Evolutionary conservation across 805 yeast genomes (phyloP), one percentile per base, ranked within the genome.

Genomic region (Alloascoidea hylecoeti): DNA sequence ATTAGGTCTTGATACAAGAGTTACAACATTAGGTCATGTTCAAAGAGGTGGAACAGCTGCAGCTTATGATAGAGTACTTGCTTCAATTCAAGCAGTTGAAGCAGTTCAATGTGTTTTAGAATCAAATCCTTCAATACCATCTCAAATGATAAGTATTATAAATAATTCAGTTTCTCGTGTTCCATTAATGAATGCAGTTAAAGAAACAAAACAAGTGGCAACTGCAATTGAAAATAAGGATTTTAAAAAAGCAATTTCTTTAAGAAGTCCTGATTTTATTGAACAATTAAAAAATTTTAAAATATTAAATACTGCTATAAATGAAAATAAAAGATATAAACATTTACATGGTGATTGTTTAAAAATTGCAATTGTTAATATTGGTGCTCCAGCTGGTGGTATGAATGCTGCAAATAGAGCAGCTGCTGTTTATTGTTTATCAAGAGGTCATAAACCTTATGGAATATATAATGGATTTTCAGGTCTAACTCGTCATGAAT

Each of bases 41-140:
- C 98, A 92, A 67, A 75, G 98, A 62, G 98, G 98, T 64, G 98
- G 98, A 59, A 74, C 95, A 35, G 96, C 98, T 16, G 96, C 88
- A 39, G 96, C 97, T 2, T 84, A 70, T 50, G 98, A 92, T 58
- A 74, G 98, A 55, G 60, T 80, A 53, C 61, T 92, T 49, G 95
- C 96, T 32, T 89, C 98, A 14, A 58, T 89, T 48, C 98, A 92
- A 65, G 98, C 97, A 60, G 96, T 89, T 33, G 97, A 86, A 50
- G 97, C 98, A 5, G 94, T 92, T 15, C 78, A 80, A 43, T 97
- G 97, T 2, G 89, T 92, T 15, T 66, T 92, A 49, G 86, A 80
- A 38, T 66, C 80, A 39, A 84, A 94, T 5, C 95, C 96, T 18
- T 79, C 75, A 1, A 81, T 89, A 3, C 96, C 96, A 32, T 82